phyloP scores from a whole-genome alignment of 495 filamentous ascomycete genomes.

The Aspergillus steynii region DNA sequence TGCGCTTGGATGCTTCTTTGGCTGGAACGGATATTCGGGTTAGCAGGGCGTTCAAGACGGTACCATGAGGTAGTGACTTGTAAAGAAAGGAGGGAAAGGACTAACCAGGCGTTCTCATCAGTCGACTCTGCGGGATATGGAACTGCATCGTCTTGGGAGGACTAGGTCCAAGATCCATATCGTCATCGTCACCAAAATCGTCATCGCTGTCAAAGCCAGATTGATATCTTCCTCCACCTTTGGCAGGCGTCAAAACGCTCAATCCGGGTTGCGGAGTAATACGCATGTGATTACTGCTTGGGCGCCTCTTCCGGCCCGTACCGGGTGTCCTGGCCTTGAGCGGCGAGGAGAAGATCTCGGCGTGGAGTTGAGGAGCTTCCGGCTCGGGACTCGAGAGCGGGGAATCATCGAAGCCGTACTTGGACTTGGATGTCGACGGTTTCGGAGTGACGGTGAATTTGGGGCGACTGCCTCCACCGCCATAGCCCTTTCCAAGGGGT shows the following conservation, averaged over 20 bases:
- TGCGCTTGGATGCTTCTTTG: constrained; percentile 84
- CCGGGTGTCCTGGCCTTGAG: constrained; percentile 37
- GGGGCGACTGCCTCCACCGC: constrained; percentile 32
- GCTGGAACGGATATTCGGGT: constrained; percentile 46
- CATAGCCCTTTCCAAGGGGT: constrained; percentile 60
- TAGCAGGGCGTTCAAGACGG: constrained; percentile 1
- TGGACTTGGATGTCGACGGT: constrained; percentile 23
- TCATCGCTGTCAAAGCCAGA: constrained; percentile 65
- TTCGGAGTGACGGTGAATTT: constrained; percentile 43
- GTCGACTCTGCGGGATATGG: constrained; percentile 78
- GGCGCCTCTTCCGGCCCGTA: constrained; percentile 37
- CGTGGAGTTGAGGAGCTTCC: constrained; percentile 75
- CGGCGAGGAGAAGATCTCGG: constrained; percentile 85
- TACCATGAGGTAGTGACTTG: background rate
- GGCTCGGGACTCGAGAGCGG: constrained; percentile 77
- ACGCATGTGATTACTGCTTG: constrained; percentile 32
- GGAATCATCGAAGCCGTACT: constrained; percentile 47
- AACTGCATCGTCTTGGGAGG: constrained; percentile 99
- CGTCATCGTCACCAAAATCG: constrained; percentile 55
- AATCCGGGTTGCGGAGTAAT: constrained; percentile 66
- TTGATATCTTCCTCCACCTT: constrained; percentile 27
- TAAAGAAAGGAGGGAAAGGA: constrained; percentile 14
- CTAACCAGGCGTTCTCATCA: constrained; percentile 90
- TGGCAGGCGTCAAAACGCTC: constrained; percentile 72
- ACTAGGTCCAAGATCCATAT: constrained; percentile 61